phyloP scores from a whole-genome alignment of 495 filamentous ascomycete genomes.

The Halenospora varia region DNA sequence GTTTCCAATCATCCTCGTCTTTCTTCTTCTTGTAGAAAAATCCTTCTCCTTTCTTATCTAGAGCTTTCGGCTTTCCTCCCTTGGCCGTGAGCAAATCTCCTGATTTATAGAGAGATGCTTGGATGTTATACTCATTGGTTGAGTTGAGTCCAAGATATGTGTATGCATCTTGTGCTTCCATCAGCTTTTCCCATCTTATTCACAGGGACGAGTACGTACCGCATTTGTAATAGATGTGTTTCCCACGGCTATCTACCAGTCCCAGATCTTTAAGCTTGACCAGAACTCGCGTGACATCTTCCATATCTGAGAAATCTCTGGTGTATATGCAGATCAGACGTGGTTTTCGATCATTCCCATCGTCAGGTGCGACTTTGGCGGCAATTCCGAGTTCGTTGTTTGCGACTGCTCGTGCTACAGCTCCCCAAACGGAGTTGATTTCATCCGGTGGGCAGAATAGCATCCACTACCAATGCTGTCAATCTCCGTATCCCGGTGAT shows the following conservation, averaged over 20 bases:
- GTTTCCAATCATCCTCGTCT: constrained; percentile 1
- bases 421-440: constrained; percentile 61
- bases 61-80: background rate
- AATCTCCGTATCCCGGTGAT: background rate
- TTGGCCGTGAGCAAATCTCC: constrained; percentile 28
- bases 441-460: constrained; percentile 54
- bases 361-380: constrained; percentile 63
- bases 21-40: constrained; percentile 21
- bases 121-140: constrained; percentile 65
- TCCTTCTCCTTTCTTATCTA: constrained; percentile 8
- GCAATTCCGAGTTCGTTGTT: constrained; percentile 59
- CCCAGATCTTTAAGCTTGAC: constrained; percentile 53
- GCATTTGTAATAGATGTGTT: constrained; percentile 68
- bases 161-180: constrained; percentile 55
- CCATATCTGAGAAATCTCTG: constrained; percentile 60
- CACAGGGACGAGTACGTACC: constrained; percentile 32
- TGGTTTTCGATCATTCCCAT: constrained; percentile 31
- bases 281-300: constrained; percentile 66
- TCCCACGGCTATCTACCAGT: constrained; percentile 42
- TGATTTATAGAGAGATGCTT: constrained; percentile 53
- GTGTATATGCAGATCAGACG: constrained; percentile 77
- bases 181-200: background rate
- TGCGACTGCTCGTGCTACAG: constrained; percentile 57
- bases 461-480: constrained; percentile 59
- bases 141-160: constrained; percentile 64